Conservation (phyloP, 2,329 filamentous ascomycete species). For the Ophiostoma piceae region DNA sequence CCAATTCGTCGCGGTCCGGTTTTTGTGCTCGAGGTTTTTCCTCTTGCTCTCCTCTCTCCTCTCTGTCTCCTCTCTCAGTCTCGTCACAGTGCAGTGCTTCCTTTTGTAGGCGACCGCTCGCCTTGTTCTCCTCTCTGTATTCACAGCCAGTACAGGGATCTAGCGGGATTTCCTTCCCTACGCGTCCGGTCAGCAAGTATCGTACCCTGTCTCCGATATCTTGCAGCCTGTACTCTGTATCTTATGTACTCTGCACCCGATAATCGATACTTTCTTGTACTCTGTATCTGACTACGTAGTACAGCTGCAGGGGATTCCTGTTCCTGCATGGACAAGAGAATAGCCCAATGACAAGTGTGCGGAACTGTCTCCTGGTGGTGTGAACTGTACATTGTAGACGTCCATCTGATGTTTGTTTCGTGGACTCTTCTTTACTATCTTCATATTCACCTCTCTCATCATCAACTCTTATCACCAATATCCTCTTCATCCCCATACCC, state of each 20-base stretch:
- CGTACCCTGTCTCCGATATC: no score
- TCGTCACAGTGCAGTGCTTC: slow-evolving; percentile 3
- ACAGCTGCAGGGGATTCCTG: slow-evolving; percentile 12
- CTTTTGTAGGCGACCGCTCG: slow-evolving; percentile 6
- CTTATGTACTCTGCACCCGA: background rate
- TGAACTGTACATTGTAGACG: background rate
- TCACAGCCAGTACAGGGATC: background rate
- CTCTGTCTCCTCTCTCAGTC: background rate
- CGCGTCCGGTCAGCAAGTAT: background rate
- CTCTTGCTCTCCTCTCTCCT: slow-evolving; percentile 3
- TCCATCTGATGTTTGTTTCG: background rate
- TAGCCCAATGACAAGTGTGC: background rate
- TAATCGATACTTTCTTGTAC: background rate
- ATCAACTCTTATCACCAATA: background rate
- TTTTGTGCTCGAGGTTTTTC: background rate
- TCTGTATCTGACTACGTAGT: background rate
- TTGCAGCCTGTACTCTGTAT: background rate
- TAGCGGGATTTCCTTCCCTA: background rate
- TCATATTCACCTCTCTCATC: background rate
- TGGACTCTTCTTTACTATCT: background rate
- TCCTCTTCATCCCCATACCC: background rate
- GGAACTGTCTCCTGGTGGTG: background rate
- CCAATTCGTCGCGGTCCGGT: background rate
- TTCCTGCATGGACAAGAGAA: slow-evolving; percentile 12
- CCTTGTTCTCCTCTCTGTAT: background rate